Percentiles rank a stretch among this genome's conserved stretches.
phyloP scores from a whole-genome alignment of 768 basidiomycete species.

The Termitomyces sp. region DNA sequence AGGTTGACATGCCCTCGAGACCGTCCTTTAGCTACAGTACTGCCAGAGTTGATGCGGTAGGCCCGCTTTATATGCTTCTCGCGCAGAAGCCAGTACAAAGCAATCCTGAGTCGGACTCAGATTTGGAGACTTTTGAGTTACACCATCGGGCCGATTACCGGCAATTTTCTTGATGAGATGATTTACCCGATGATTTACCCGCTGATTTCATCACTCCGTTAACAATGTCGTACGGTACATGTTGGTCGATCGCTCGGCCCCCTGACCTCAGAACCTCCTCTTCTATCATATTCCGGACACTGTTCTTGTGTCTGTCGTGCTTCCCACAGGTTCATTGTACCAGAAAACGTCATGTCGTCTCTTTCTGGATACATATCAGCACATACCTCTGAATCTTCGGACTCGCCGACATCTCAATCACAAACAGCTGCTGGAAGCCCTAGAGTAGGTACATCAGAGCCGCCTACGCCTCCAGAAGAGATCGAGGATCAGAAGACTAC shows the following conservation, averaged over 20 bases:
- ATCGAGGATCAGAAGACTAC: not conserved
- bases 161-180: not conserved
- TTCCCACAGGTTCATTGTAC: too few relatives aligned
- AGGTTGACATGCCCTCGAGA: too few relatives aligned
- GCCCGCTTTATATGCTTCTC: not conserved
- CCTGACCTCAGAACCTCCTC: not conserved
- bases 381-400: slow-evolving; percentile 17
- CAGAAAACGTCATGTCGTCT: slow-evolving; percentile 10
- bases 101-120: not conserved
- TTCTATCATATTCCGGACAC: not conserved
- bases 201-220: not conserved
- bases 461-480: slow-evolving; percentile 7
- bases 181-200: not conserved
- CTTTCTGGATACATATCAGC: slow-evolving; percentile 18
- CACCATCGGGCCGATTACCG: not conserved
- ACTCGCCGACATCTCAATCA: slow-evolving; percentile 13
- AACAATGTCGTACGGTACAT: not conserved
- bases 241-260: not conserved
- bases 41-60: not conserved
- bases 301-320: not conserved
- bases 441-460: slow-evolving; percentile 4
- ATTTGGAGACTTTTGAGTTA: not conserved
- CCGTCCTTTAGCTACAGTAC: not conserved
- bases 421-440: not conserved
- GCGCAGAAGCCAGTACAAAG: not conserved